A percentile compares a stretch with the other conserved stretches of the same genome.
These are phyloP conservation scores for Mycena rosella DNA, from an alignment of 768 basidiomycete species.

Conservation along the genomic window DNA sequence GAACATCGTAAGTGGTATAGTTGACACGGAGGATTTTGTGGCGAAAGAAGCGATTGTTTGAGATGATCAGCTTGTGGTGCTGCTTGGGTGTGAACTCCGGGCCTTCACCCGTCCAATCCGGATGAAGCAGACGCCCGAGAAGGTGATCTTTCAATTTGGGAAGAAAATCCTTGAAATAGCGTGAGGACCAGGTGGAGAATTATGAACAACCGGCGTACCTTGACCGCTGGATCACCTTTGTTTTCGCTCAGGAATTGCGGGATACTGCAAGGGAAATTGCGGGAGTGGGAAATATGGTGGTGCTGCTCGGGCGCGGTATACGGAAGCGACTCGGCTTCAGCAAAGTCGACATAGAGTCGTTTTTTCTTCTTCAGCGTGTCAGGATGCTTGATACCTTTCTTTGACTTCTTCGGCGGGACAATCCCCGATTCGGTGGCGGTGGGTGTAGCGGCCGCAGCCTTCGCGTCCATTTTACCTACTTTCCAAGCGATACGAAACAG, in stretches of 20 bases:
- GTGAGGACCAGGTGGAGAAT: neutral
- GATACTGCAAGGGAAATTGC: neutral
- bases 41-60: conserved; percentile 43
- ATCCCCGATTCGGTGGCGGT: too few relatives aligned
- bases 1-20: conserved; percentile 1
- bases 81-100: conserved; percentile 33
- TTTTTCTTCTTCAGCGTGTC: neutral
- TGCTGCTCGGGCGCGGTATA: conserved; percentile 20
- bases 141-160: conserved; percentile 45
- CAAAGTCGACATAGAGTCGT: neutral
- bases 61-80: conserved; percentile 31
- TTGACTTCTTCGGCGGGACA: neutral
- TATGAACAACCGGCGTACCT: neutral
- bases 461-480: neutral
- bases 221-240: neutral
- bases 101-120: conserved; percentile 32
- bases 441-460: neutral
- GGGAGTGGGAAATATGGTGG: conserved; percentile 27
- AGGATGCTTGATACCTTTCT: too few relatives aligned
- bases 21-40: conserved; percentile 33
- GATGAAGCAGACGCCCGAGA: conserved; percentile 41
- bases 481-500: conserved; percentile 11
- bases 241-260: neutral
- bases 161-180: conserved; percentile 39
- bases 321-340: conserved; percentile 17